Base-by-base conservation (phyloP, 129 eudicot genomes). In the Tanacetum coccineum region DNA sequence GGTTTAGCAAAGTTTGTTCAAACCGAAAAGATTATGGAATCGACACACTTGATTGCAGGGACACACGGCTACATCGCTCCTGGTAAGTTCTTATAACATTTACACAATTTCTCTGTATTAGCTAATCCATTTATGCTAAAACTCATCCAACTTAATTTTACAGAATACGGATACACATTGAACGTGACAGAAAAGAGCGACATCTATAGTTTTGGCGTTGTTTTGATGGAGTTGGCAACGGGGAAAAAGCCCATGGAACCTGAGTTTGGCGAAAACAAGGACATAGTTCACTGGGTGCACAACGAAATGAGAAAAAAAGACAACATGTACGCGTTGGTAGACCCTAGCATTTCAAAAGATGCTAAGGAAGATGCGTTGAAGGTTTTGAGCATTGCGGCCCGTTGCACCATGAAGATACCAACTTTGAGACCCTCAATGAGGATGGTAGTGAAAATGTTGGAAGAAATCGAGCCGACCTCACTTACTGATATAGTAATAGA, bases 31-130 rank as follows among this genome's bases (percentile, higher is more conserved):
- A 53, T 7, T 20, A 67, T 55, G 71, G 68, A 76, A 19, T 75
- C 88, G n/a, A 78, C 84, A 3, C 75, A 81, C 0, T 17, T 83
- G 7, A 81, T 86, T 45, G 86, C 86, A 0, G 93, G 93, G 55
- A 86, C 93, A 42, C 77, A 81, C 36, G 86, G 93, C 64, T 86
- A 86, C 77, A 86, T 86, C 9, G 93, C 93, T 64, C 93, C 93
- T 9, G 93, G 93, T 86, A 67, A 70, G 68, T 55, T 62, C 25
- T 56, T 12, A 1, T 26, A 53, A 52, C 58, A 3, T 17, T 52
- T 52, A 17, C 1, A 1, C 14, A 21, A 56, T 22, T 12, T 4
- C 0, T 17, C 12, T 66, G 3, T 13, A 36, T 36, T 36, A 36
- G 9, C 42, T 36, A 36, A 36, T 36, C 36, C 42, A 36, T 36